A percentile compares a stretch with the other conserved stretches of the same genome.
Evolutionary conservation across 306 rosid species (phyloP).

Genomic region (Begonia masoniana): DNA sequence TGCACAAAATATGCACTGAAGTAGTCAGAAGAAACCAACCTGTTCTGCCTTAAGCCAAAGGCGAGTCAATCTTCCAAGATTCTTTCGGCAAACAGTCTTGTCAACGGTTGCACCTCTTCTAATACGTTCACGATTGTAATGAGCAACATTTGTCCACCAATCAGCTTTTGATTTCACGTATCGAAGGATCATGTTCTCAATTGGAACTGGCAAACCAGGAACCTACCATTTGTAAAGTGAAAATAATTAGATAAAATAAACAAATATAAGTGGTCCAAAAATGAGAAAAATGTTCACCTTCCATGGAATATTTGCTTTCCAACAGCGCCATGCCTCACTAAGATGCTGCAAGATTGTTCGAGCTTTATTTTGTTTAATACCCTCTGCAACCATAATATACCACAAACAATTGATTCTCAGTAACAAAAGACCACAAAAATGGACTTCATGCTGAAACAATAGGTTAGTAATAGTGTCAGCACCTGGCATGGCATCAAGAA

Average conservation of each 20-base stretch:
- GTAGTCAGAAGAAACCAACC: constrained; percentile 24
- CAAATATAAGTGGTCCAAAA: not conserved
- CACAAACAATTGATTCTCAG: not conserved
- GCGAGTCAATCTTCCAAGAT: constrained; percentile 95
- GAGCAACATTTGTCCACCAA: constrained; percentile 99
- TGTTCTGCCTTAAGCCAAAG: constrained; percentile 98
- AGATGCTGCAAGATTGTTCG: constrained; percentile 92
- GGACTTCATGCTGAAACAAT: not conserved
- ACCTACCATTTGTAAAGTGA: constrained; percentile 29
- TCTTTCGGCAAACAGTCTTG: constrained; percentile 94
- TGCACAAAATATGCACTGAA: not conserved
- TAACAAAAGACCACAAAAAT: constrained; percentile 1
- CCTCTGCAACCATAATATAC: constrained; percentile 38
- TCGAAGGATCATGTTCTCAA: constrained; percentile 97
- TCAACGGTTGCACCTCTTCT: constrained; percentile 99
- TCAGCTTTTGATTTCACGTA: constrained; percentile 98
- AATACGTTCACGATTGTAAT: constrained; percentile 93
- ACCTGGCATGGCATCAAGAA: constrained; percentile 99
- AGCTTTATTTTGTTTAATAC: constrained; percentile 95
- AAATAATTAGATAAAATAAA: not conserved
- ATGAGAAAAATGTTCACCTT: constrained; percentile 34
- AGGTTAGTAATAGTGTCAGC: not conserved
- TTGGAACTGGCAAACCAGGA: constrained; percentile 97
- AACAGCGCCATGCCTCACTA: constrained; percentile 99
- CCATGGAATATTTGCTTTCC: constrained; percentile 99